phyloP scores from a whole-genome alignment of 805 yeast species.

The Ogataea trehaloabstinens region DNA sequence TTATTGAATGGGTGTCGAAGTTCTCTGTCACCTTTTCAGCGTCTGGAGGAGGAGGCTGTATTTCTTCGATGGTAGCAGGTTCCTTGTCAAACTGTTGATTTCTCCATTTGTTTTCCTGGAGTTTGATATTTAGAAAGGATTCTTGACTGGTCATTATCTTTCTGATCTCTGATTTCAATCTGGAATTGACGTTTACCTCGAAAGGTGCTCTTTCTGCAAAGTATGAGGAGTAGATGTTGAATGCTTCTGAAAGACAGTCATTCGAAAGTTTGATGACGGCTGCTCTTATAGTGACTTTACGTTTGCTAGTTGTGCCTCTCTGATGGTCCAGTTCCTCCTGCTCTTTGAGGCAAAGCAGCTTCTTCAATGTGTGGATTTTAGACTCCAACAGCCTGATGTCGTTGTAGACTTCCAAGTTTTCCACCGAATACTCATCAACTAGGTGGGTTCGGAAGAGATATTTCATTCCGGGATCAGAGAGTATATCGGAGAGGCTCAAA shows the following conservation, averaged over 20 bases:
- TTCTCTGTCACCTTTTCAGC: background rate
- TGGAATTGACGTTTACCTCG: conserved; percentile 62
- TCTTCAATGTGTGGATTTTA: conserved; percentile 42
- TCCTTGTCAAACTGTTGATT: background rate
- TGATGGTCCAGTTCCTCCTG: conserved; percentile 15
- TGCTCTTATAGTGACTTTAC: conserved; percentile 32
- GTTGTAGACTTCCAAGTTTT: conserved; percentile 70
- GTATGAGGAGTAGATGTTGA: conserved; percentile 63
- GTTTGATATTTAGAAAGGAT: conserved; percentile 3
- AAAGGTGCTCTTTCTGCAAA: conserved; percentile 65
- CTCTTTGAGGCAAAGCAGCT: conserved; percentile 33
- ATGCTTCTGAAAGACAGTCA: conserved; percentile 59
- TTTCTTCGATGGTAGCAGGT: background rate
- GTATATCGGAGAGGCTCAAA: conserved; percentile 38
- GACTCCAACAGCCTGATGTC: conserved; percentile 54
- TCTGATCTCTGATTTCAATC: conserved; percentile 18
- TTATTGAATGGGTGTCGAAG: background rate
- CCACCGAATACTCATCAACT: conserved; percentile 63
- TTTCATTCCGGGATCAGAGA: conserved; percentile 75
- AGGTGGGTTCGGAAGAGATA: conserved; percentile 66
- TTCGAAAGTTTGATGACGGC: conserved; percentile 45
- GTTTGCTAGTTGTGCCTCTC: conserved; percentile 20
- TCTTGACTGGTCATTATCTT: conserved; percentile 14
- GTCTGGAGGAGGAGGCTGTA: background rate
- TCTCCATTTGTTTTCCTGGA: background rate